These are phyloP conservation scores for Saccharomycopsis synnaedendra DNA, from an alignment of 805 yeast genomes.

Conservation along the genomic window DNA sequence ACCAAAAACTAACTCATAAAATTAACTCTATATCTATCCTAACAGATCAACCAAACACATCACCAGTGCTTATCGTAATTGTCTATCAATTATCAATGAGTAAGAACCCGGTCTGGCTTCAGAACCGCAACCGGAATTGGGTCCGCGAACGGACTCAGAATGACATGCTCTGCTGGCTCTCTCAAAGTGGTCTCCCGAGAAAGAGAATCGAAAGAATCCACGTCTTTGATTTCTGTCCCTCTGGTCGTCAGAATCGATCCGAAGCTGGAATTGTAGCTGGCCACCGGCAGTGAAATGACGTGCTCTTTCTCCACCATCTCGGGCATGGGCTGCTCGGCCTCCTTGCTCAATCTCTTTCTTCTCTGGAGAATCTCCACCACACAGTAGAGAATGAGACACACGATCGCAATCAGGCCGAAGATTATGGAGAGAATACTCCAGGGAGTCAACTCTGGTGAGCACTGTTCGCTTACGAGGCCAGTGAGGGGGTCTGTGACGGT, in stretches of 20 bases:
- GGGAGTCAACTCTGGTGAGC: not conserved
- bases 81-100: too few relatives aligned
- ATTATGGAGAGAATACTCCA: constrained; percentile 2
- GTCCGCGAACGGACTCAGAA: too few relatives aligned
- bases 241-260: not conserved
- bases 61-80: too few relatives aligned
- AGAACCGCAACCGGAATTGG: too few relatives aligned
- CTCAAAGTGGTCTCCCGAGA: not conserved
- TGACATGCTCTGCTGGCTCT: not conserved
- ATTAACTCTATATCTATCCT: too few relatives aligned
- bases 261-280: not conserved
- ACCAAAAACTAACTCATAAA: too few relatives aligned
- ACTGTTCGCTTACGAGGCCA: not conserved
- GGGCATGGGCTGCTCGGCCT: not conserved
- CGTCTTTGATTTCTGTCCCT: not conserved
- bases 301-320: not conserved
- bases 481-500: not conserved
- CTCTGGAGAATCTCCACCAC: not conserved
- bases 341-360: not conserved
- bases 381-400: not conserved
- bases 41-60: too few relatives aligned
- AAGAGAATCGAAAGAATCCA: not conserved
- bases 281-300: not conserved
- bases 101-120: too few relatives aligned
- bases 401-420: not conserved